Evolutionary conservation across 345 rosid genomes (phyloP), one percentile per base, ranked within the genome.

Genomic region (Pistacia atlantica): DNA sequence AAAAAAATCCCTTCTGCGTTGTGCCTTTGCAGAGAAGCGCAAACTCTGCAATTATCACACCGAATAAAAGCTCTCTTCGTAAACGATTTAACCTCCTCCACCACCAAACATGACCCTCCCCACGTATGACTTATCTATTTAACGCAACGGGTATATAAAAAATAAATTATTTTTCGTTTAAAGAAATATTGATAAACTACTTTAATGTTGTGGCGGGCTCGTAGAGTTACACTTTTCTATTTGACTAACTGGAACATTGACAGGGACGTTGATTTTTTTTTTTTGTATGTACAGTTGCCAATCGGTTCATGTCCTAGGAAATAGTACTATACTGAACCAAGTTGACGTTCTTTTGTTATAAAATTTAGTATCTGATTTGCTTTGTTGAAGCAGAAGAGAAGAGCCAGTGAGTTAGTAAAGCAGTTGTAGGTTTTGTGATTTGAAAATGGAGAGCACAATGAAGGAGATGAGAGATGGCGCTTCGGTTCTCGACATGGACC

Each of bases 381-480:
- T 31, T 31, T 31, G 2, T 31, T 31, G 33, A 31, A 31, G 33
- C 33, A 31, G 33, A 31, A 31, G 33, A 31, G 33, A 31, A 31
- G 33, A 31, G 33, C 3, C 2, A 31, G 33, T 31, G 33, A 31
- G 33, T 31, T 31, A 31, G 33, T 31, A 31, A 31, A 31, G 9
- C 46, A 42, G 46, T 42, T 7, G 7, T 54, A 54, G 57, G 4
- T 6, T 54, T 54, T 14, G 57, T 54, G n/a, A 48, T 22, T 38
- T 71, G 55, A 84, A 45, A 77, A 90, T 92, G 97, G 91, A 89
- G 87, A 89, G 81, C 74, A 83, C 84, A 33, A 46, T 82, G 81
- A 87, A 89, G 84, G 87, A 81, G n/a, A 33, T 80, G 33, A 73
- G 86, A 6, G 81, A 75, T 9, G 88, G 80, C 11, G 84, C 80